These are phyloP conservation scores for Cryptococcus sp. DNA, from an alignment of 1,284 basidiomycete genomes.

Conservation along the genomic window DNA sequence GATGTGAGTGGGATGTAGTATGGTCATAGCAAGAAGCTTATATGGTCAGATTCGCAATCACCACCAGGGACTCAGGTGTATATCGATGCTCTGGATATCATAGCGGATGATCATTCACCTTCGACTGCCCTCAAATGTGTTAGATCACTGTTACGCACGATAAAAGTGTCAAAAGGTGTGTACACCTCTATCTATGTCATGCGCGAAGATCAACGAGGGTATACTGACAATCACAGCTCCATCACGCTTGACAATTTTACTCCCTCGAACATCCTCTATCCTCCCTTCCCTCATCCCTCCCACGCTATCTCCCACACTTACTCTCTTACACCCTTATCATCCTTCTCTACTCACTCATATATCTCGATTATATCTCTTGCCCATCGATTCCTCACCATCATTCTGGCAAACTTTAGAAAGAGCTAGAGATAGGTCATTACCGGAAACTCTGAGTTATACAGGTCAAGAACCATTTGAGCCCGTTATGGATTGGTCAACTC, in stretches of 20 bases:
- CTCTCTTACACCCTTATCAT: constrained; percentile 63
- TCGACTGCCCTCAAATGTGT: constrained; percentile 21
- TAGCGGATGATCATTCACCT: constrained; percentile 35
- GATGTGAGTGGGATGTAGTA: constrained; percentile 15
- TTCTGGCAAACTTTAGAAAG: constrained; percentile 36
- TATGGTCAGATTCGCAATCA: background rate
- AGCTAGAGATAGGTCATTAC: constrained; percentile 16
- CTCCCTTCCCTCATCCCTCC: constrained; percentile 58
- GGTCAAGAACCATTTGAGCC: constrained; percentile 17
- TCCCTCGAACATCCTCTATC: constrained; percentile 55
- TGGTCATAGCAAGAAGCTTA: background rate
- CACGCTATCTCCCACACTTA: constrained; percentile 61
- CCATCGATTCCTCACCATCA: constrained; percentile 48
- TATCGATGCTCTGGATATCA: constrained; percentile 39
- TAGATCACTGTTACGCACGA: constrained; percentile 17
- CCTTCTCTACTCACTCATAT: constrained; percentile 61
- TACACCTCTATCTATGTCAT: background rate
- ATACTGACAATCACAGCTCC: constrained; percentile 47
- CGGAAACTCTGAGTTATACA: constrained; percentile 19
- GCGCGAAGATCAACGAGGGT: background rate
- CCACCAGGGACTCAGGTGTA: constrained; percentile 27
- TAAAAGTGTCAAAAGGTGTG: constrained; percentile 23
- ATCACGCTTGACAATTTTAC: constrained; percentile 64
- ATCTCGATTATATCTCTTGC: constrained; percentile 64
- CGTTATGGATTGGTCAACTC: constrained; percentile 8